Evolutionary conservation across 2,329 filamentous ascomycete species (phyloP), one percentile per base, ranked within the genome.

Genomic region (Colletotrichum euphorbiae): DNA sequence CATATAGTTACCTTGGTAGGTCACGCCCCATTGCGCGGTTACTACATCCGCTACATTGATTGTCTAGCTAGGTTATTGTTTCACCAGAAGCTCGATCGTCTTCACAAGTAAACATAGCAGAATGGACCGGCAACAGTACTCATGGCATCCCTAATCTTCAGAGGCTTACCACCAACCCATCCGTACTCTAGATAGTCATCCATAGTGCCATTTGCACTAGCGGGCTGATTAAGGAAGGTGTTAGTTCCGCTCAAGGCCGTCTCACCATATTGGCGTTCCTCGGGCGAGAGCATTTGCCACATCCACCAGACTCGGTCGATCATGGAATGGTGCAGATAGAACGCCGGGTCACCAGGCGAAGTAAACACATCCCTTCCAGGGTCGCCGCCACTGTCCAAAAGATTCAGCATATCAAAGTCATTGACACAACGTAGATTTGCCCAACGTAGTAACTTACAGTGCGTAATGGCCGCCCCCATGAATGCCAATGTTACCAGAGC

Each of bases 351-450:
- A 7, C 77, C 79, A 5, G 80, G 81, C 6, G 75, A 80, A 2
- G 76, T 77, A 58, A 74, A 81, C 46, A 81, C 77, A 54, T 82
- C 80, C 7, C 75, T 75, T 36, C 78, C 81, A 1, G 80, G 80
- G 63, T 83, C 81, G 42, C 81, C 81, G 0, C 70, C 58, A 1
- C 54, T 56, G 38, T 31, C 11, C 4, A 12, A 2, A 2, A 2
- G 13, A 19, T 7, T 38, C 19, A 55, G 31, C 6, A 6, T 12
- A 55, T 2, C 2, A 2, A 2, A 8, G 28, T 3, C 1, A 40
- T 1, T 0, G 0, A 1, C 13, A 51, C 3, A 11, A 13, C 1
- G 0, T 3, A 28, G 6, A 28, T 28, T 33, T 51, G 3, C 5
- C 40, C 3, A 24, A 6, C 17, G 4, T 1, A 12, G 8, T 19